Base-by-base conservation (phyloP, 768 basidiomycete species). In the Nidularia sp. region DNA sequence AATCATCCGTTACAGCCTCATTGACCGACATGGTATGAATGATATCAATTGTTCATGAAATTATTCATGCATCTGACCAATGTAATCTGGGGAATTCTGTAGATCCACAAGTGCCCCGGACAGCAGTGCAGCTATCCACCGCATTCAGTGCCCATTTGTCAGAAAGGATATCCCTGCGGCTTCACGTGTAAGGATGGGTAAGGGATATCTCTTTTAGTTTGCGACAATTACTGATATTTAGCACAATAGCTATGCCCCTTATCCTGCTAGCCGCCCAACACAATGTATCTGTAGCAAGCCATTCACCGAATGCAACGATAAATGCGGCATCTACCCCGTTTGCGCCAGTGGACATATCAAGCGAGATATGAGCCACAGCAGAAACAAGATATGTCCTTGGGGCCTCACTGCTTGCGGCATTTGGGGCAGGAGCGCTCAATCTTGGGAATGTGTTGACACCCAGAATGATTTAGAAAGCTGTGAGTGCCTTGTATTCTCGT, bases 401-500 rank as follows among this genome's bases (percentile, higher is more conserved):
- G 77, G 73, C 3, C 60, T 65, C 51, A 68, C 68, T 0, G 70
- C 75, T 1, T 81, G 80, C 52, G 74, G 74, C 5, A 64, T 80
- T 48, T 70, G 65, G 25, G 72, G 75, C 13, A 63, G 73, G 9
- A 59, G 60, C 12, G 53, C 62, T 9, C 62, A 66, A 2, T 70
- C 73, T 2, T 79, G 76, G 74, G 79, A 81, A 53, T 80, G 79
- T 52, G 57, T 82, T 44, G 61, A 81, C 56, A 77, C 72, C 1
- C 66, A 63, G 53, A 65, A 59, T 39, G 77, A 81, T 39, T 68
- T 82, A 6, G 79, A 79, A 61, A 79, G 78, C 63, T 82, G 80
- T 81, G 50, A 52, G 79, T 73, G 5, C 33, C 13, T 15, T 29
- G 9, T 29, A 3, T 32, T 48, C 50, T 31, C 5, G 34, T 32